Conservation (phyloP, 306 rosid genomes). For the Pterocarpus santalinus region DNA sequence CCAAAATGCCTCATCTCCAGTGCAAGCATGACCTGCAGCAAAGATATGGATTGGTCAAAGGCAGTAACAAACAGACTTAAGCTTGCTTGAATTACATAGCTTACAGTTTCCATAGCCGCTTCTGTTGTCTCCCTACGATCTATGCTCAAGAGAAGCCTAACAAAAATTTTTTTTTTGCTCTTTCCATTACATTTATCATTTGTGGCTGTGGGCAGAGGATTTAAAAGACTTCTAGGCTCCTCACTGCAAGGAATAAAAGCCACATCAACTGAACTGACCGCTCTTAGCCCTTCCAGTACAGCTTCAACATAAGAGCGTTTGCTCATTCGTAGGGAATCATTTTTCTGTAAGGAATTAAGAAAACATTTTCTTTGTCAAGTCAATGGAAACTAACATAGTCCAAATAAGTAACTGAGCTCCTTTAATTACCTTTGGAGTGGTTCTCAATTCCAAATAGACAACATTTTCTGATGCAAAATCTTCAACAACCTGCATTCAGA, state of each 20-base stretch:
- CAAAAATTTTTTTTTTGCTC: conserved; percentile 64
- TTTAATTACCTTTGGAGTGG: conserved; percentile 83
- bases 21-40: conserved; percentile 86
- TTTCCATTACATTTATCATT: conserved; percentile 49
- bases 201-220: conserved; percentile 26
- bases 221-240: conserved; percentile 40
- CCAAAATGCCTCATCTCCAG: conserved; percentile 80
- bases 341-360: conserved; percentile 60
- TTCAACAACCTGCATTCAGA: conserved; percentile 74
- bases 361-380: conserved; percentile 40
- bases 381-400: background rate
- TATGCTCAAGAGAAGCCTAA: conserved; percentile 89
- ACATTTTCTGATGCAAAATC: conserved; percentile 95
- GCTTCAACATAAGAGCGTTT: conserved; percentile 89
- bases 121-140: conserved; percentile 89
- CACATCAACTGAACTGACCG: conserved; percentile 68
- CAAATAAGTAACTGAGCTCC: conserved; percentile 29
- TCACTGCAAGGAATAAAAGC: conserved; percentile 61
- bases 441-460: conserved; percentile 89
- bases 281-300: conserved; percentile 77
- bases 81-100: conserved; percentile 41
- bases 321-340: conserved; percentile 80
- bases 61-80: conserved; percentile 28
- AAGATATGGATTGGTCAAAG: conserved; percentile 34
- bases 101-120: conserved; percentile 94